Percentiles rank a stretch among this genome's conserved stretches.
phyloP scores from a whole-genome alignment of 1,284 basidiomycete species.

The Fomitopsis betulina region DNA sequence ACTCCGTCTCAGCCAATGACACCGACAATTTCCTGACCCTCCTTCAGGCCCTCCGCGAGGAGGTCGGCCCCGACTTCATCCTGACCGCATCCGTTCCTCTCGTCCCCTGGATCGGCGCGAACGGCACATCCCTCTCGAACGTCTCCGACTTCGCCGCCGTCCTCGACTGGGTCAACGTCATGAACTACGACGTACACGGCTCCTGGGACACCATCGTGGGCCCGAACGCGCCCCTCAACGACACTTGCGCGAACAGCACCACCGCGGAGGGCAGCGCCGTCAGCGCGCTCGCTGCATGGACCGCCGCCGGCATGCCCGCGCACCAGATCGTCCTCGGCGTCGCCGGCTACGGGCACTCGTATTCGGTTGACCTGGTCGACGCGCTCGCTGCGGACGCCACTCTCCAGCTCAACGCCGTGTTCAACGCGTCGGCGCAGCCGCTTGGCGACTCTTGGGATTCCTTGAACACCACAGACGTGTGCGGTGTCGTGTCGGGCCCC shows the following conservation, averaged over 20 bases:
- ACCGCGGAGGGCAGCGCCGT: constrained; percentile 73
- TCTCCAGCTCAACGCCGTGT: constrained; percentile 47
- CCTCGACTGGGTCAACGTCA: constrained; percentile 80
- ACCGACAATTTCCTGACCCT: constrained; percentile 71
- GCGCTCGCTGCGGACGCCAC: constrained; percentile 34
- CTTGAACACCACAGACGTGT: constrained; percentile 43
- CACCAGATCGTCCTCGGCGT: constrained; percentile 80
- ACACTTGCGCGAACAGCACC: constrained; percentile 61
- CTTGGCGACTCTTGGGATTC: constrained; percentile 56
- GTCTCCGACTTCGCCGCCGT: constrained; percentile 66
- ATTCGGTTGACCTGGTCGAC: constrained; percentile 34
- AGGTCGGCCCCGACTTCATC: constrained; percentile 52
- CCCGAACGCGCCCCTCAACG: constrained; percentile 80
- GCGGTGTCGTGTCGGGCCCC: constrained; percentile 41
- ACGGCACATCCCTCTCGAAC: constrained; percentile 55
- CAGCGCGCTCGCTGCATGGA: constrained; percentile 73
- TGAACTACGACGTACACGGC: constrained; percentile 87
- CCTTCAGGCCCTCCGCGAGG: constrained; percentile 65
- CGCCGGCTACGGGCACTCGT: constrained; percentile 71
- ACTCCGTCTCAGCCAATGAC: constrained; percentile 59
- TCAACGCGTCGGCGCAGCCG: constrained; percentile 38
- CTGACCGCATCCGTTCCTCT: constrained; percentile 74
- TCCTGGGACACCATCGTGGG: constrained; percentile 42
- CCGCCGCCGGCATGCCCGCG: constrained; percentile 71
- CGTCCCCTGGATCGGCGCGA: constrained; percentile 58